phyloP scores from a whole-genome alignment of 441 rosid species.

The Geranium incanum region DNA sequence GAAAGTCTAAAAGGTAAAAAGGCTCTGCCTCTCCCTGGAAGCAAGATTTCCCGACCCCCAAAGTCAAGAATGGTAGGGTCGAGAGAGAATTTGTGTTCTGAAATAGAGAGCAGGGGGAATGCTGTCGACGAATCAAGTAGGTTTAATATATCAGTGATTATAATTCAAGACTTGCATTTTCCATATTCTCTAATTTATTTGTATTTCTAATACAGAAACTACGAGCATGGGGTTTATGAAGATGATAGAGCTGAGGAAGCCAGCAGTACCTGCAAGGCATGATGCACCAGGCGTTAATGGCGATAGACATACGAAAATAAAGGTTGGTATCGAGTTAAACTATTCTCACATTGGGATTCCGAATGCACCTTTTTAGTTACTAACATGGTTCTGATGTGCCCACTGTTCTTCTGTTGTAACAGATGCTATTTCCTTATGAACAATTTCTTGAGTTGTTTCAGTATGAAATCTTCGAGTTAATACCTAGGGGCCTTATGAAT shows the following conservation, averaged over 20 bases:
- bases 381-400: slow-evolving; percentile 14
- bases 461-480: slow-evolving; percentile 46
- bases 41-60: slow-evolving; percentile 25
- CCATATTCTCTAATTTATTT: slow-evolving; percentile 16
- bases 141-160: slow-evolving; percentile 20
- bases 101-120: slow-evolving; percentile 36
- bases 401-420: slow-evolving; percentile 19
- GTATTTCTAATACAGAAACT: slow-evolving; percentile 29
- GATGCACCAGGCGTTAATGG: slow-evolving; percentile 25
- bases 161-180: slow-evolving; percentile 9
- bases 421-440: slow-evolving; percentile 82
- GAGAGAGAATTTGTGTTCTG: slow-evolving; percentile 32
- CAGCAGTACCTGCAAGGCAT: slow-evolving; percentile 34
- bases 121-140: slow-evolving; percentile 35
- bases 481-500: slow-evolving; percentile 75
- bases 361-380: slow-evolving; percentile 7
- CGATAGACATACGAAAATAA: slow-evolving; percentile 36
- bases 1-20: slow-evolving; percentile 25
- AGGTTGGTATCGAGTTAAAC: slow-evolving; percentile 29
- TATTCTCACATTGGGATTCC: background rate
- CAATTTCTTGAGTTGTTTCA: slow-evolving; percentile 63
- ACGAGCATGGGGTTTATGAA: slow-evolving; percentile 40
- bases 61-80: slow-evolving; percentile 27
- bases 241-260: slow-evolving; percentile 53
- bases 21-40: slow-evolving; percentile 24